Conservation (phyloP, 495 filamentous ascomycete genomes). For the Amniculicola lignicola region DNA sequence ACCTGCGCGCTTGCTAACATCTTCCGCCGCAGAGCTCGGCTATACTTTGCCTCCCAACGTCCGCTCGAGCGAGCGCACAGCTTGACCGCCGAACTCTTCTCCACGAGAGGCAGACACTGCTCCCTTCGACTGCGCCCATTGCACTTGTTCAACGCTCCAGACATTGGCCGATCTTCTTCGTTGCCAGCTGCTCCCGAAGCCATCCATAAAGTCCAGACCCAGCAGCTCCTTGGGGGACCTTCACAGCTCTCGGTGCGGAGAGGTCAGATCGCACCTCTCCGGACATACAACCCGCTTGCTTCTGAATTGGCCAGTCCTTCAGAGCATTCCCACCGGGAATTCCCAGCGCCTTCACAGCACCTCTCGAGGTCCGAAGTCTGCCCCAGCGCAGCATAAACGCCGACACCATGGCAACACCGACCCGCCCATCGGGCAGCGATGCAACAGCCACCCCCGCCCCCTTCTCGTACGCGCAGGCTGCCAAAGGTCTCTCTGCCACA, state of each 20-base stretch:
- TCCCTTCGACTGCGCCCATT: neutral
- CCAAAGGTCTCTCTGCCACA: constrained; percentile 63
- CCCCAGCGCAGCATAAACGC: neutral
- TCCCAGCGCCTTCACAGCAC: constrained; percentile 5
- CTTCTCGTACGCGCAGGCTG: constrained; percentile 97
- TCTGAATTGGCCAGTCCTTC: constrained; percentile 26
- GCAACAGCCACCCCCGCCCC: constrained; percentile 39
- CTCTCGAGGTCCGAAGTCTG: neutral
- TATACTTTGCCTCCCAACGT: no score
- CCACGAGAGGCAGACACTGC: neutral
- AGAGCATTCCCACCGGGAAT: constrained; percentile 29
- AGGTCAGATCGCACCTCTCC: constrained; percentile 35
- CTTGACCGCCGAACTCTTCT: neutral
- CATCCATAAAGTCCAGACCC: neutral
- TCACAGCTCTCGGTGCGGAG: constrained; percentile 26
- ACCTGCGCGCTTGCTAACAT: no score
- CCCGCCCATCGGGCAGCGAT: constrained; percentile 23
- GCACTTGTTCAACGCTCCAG: neutral
- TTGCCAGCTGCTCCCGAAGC: neutral
- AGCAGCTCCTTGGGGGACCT: neutral
- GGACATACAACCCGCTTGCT: constrained; percentile 18
- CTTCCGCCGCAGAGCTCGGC: no score
- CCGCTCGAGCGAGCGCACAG: no score
- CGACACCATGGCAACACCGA: constrained; percentile 28
- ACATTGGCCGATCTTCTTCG: neutral